These are phyloP conservation scores for Seminavis robusta DNA, from an alignment of 108 stramenopile genomes.

Conservation along the genomic window DNA sequence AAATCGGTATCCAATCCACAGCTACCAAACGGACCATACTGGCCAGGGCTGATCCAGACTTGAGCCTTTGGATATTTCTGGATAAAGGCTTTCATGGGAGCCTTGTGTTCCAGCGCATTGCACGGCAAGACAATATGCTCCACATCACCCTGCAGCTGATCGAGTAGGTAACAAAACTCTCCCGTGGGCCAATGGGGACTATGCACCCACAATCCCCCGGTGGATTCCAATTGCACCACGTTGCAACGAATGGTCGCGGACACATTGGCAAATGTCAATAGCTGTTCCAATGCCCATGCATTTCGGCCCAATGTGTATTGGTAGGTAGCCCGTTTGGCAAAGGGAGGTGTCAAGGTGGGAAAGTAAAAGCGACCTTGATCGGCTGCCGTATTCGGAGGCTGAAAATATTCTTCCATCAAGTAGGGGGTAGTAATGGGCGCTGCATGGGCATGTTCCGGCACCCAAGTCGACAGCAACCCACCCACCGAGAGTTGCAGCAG, in stretches of 20 bases:
- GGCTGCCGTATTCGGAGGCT: slow-evolving; percentile 9
- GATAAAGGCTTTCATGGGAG: slow-evolving; percentile 39
- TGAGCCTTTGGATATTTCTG: slow-evolving; percentile 37
- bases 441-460: too few relatives aligned
- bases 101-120: slow-evolving; percentile 60
- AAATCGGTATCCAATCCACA: too few relatives aligned
- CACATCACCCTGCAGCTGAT: slow-evolving; percentile 33
- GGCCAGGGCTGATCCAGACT: slow-evolving; percentile 57
- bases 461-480: too few relatives aligned
- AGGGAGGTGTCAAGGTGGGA: slow-evolving; percentile 55
- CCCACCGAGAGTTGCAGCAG: too few relatives aligned
- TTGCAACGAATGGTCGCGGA: slow-evolving; percentile 55
- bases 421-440: too few relatives aligned
- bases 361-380: slow-evolving; percentile 28
- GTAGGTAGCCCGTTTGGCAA: slow-evolving; percentile 49
- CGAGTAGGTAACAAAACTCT: slow-evolving; percentile 47
- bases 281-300: slow-evolving; percentile 64
- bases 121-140: slow-evolving; percentile 48
- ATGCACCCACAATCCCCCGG: slow-evolving; percentile 53
- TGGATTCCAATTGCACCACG: slow-evolving; percentile 34
- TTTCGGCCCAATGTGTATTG: slow-evolving; percentile 49
- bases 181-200: slow-evolving; percentile 55
- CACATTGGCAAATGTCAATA: slow-evolving; percentile 63
- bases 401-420: slow-evolving; percentile 7
- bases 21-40: slow-evolving; percentile 50